A percentile compares a stretch with the other conserved stretches of the same genome.
These are phyloP conservation scores for Wickerhamomyces pijperi DNA, from an alignment of 805 yeast species.

Conservation along the genomic window DNA sequence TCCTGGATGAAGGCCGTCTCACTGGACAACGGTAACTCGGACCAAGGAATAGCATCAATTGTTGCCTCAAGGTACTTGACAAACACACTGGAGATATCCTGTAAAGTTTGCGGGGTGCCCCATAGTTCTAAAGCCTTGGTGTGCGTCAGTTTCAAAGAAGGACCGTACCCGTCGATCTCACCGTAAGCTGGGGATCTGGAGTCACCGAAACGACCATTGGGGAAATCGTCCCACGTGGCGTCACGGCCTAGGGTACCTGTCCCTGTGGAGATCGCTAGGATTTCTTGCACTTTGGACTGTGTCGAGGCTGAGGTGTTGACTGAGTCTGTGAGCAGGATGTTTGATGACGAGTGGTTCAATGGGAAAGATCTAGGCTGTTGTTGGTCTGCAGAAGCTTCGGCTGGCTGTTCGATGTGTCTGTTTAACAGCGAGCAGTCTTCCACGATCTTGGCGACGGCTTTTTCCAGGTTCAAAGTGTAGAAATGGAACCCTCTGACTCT, in stretches of 20 bases:
- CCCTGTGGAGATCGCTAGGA: conserved; percentile 74
- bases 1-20: conserved; percentile 93
- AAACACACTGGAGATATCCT: conserved; percentile 59
- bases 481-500: conserved; percentile 80
- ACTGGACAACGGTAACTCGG: conserved; percentile 72
- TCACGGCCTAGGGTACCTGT: conserved; percentile 77
- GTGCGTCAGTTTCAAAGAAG: conserved; percentile 66
- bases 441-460: conserved; percentile 79
- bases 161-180: conserved; percentile 96
- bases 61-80: conserved; percentile 64
- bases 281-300: conserved; percentile 37
- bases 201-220: conserved; percentile 93
- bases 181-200: conserved; percentile 95
- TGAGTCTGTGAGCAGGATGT: not conserved
- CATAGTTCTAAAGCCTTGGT: conserved; percentile 60
- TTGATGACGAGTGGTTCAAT: not conserved
- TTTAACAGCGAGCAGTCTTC: conserved; percentile 46
- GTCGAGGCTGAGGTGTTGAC: not conserved
- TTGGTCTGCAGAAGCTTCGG: too few relatives aligned
- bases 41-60: conserved; percentile 82
- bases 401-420: conserved; percentile 28
- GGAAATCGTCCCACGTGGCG: conserved; percentile 96
- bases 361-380: not conserved
- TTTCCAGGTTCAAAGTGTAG: conserved; percentile 85
- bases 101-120: conserved; percentile 59